Evolutionary conservation across 2,329 filamentous ascomycete species (phyloP), one percentile per base, ranked within the genome.

Genomic region (Stenocarpella maydis): DNA sequence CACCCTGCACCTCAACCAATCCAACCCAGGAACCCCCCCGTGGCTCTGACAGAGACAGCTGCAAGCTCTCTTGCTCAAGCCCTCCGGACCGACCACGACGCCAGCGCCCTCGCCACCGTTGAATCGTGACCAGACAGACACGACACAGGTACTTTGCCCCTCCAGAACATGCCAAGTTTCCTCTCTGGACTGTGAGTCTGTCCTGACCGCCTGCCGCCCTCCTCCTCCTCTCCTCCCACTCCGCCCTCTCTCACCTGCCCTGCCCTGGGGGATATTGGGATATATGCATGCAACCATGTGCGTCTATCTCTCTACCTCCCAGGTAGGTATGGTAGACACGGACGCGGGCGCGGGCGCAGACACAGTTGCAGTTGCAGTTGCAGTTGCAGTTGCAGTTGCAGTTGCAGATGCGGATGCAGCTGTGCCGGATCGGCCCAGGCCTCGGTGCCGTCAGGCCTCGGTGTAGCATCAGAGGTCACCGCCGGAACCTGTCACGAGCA

Each of bases 171-270:
- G 76, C 74, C 76, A 34, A 77, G 76, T 73, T 72, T 77, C 21
- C 76, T 77, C 72, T 77, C 76, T 45, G 76, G 76, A 72, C 74
- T 77, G 75, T 77, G 69, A 76, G 75, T 74, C 28, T 63, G 43
- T 49, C 58, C 58, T 63, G 58, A 63, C 58, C 58, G 58, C 58
- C 58, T 61, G 58, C 24, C 41, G 14, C 14, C 24, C 58, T n/a
- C n/a, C n/a, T n/a, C n/a, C 41, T 45, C 58, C 10, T 47, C 26
- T 10, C 34, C 24, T 19, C 39, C n/a, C 24, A 47, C 45, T 47
- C 45, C n/a, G n/a, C 45, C n/a, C 24, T 24, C 34, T 24, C 43
- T 17, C 12, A 28, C 19, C 50, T 34, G 50, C 50, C 50, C 28
- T 45, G 24, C 19, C 37, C 54, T 9, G 55, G 26, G 26, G 45